Conservation (phyloP, 768 basidiomycete species). For the Dentipellis fragilis region DNA sequence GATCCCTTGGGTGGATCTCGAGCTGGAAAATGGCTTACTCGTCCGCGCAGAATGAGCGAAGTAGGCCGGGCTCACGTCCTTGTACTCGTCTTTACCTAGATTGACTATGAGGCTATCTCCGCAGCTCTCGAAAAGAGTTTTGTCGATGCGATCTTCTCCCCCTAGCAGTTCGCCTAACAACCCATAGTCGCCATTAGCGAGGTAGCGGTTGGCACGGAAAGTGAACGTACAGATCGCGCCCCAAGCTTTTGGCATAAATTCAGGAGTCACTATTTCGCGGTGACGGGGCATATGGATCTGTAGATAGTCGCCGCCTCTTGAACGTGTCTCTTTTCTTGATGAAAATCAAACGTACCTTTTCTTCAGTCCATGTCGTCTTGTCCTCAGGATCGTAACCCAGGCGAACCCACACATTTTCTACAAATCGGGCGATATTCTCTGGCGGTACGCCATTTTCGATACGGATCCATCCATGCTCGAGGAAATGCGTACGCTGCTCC, state of each 20-base stretch:
- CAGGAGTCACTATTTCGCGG: conserved; percentile 15
- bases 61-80: conserved; percentile 7
- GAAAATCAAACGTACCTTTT: conserved; percentile 12
- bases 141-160: conserved; percentile 25
- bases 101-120: conserved; percentile 28
- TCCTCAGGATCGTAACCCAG: conserved; percentile 25
- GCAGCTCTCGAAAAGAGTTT: conserved; percentile 17
- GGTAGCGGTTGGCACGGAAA: neutral
- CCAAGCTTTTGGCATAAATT: conserved; percentile 21
- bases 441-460: conserved; percentile 23
- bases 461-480: conserved; percentile 24
- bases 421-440: conserved; percentile 20
- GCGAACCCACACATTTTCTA: conserved; percentile 24
- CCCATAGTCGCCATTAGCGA: conserved; percentile 1
- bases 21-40: conserved; percentile 1
- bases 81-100: conserved; percentile 22
- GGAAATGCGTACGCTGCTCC: conserved; percentile 24
- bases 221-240: conserved; percentile 13
- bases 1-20: conserved; percentile 18
- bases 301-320: neutral
- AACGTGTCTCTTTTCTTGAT: too few relatives aligned
- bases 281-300: conserved; percentile 24
- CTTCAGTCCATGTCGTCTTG: conserved; percentile 24
- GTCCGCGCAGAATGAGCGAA: neutral
- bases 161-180: conserved; percentile 24